Base-by-base conservation (phyloP, 305 asterid species). In the Petunia hybrid region DNA sequence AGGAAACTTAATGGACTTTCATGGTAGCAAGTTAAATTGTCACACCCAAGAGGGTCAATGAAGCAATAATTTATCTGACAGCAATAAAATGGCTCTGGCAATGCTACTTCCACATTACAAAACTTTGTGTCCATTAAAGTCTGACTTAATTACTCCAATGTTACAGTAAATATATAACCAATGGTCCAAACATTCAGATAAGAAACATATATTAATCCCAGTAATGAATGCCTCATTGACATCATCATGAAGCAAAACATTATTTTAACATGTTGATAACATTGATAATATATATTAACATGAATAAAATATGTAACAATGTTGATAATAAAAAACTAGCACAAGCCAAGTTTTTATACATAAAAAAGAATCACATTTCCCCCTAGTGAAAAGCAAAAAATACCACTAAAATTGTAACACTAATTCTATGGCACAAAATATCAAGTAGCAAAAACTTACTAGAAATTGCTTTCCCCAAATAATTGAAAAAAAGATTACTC, bases 401-500 rank as follows among this genome's bases (percentile, higher is more conserved):
- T 4, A 79, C 38, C 64, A 73, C 66, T 16, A 41, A 79, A 63
- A 64, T 22, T 22, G 31, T 22, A 22, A 22, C 31, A 22, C 31
- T 22, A 22, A 4, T 64, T 51, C 81, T 73, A 67, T 2, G 53
- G 53, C 53, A 36, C n/a, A 79, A 79, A 57, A 71, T 51, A 75
- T 76, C 80, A 82, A 82, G 82, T 69, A 67, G 82, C 81, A 81
- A 81, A 83, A 86, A 65, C 81, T 74, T 75, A 66, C 77, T 39
- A 84, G 82, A 73, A 48, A 67, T 71, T 62, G 76, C 84, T 67
- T 80, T 66, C 65, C 68, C 67, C 83, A 80, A 65, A 79, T 83
- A 84, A 84, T 76, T 79, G 81, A 82, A 69, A 67, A 79, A 59
- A 16, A 14, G 38, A 63, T 22, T 63, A 31, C 63, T 63, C 76